These are phyloP conservation scores for Populus hybrid DNA, from an alignment of 441 rosid genomes.

Conservation along the genomic window DNA sequence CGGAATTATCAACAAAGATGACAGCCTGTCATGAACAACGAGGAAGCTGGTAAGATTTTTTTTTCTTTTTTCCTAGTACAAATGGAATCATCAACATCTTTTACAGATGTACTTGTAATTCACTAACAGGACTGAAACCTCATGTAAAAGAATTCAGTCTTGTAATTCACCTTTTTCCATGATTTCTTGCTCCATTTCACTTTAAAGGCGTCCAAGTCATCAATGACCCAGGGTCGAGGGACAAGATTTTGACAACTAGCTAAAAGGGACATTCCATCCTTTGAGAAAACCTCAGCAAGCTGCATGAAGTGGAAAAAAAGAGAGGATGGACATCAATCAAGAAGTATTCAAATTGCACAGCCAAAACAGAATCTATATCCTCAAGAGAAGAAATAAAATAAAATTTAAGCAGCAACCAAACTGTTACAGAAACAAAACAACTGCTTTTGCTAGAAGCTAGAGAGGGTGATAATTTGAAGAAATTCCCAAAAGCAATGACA, in stretches of 20 bases:
- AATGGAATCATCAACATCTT: neutral
- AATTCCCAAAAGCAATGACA: neutral
- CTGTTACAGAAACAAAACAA: slow-evolving; percentile 1
- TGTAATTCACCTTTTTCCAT: slow-evolving; percentile 75
- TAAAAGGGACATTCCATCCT: slow-evolving; percentile 88
- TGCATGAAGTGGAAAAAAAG: slow-evolving; percentile 30
- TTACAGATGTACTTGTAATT: slow-evolving; percentile 5
- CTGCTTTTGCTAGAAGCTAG: neutral
- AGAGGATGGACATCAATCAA: neutral
- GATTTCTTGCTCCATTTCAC: slow-evolving; percentile 72
- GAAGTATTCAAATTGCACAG: slow-evolving; percentile 2
- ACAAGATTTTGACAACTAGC: slow-evolving; percentile 86
- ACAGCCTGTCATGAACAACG: slow-evolving; percentile 57
- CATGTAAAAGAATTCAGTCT: neutral
- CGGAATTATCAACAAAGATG: slow-evolving; percentile 96
- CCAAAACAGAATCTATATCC: neutral
- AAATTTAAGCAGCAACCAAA: neutral
- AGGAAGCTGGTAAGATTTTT: slow-evolving; percentile 17
- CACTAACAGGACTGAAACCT: slow-evolving; percentile 5
- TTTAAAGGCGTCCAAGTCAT: slow-evolving; percentile 83
- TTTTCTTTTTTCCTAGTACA: neutral
- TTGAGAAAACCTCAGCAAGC: slow-evolving; percentile 95
- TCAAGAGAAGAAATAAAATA: neutral
- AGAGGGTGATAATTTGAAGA: neutral
- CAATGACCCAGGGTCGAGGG: slow-evolving; percentile 94